A percentile compares a stretch with the other conserved stretches of the same genome.
These are phyloP conservation scores for Annulohypoxylon maeteangense DNA, from an alignment of 495 filamentous ascomycete species.

Conservation along the genomic window DNA sequence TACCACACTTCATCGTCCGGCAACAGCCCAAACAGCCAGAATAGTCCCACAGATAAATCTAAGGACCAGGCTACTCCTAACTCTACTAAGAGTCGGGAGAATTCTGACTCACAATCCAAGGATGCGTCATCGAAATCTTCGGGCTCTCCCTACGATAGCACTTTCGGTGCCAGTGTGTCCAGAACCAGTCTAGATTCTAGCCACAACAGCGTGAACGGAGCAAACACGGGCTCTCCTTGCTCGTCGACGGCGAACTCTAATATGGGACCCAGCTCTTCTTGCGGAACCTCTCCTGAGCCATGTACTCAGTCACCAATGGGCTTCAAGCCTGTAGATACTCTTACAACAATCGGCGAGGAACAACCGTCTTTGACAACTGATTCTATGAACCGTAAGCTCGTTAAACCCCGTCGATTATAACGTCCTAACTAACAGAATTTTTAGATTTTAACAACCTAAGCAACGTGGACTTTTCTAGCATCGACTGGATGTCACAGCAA, in stretches of 20 bases:
- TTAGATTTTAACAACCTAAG: constrained; percentile 50
- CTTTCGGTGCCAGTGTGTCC: constrained; percentile 56
- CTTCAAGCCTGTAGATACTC: constrained; percentile 69
- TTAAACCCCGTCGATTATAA: constrained; percentile 1
- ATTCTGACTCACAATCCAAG: constrained; percentile 47
- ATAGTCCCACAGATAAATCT: constrained; percentile 48
- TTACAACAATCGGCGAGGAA: constrained; percentile 68
- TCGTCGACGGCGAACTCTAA: constrained; percentile 67
- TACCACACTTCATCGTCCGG: constrained; percentile 41
- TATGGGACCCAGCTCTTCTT: constrained; percentile 76
- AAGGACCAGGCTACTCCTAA: constrained; percentile 47
- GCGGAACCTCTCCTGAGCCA: constrained; percentile 70
- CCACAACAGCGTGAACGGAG: constrained; percentile 53
- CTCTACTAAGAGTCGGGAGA: constrained; percentile 42
- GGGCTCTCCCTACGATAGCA: constrained; percentile 49
- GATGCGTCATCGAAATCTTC: constrained; percentile 51
- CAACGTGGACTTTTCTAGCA: constrained; percentile 55
- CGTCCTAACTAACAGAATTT: constrained; percentile 18
- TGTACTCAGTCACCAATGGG: constrained; percentile 64
- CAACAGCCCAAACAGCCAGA: constrained; percentile 42
- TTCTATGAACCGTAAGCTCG: constrained; percentile 48
- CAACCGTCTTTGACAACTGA: constrained; percentile 48
- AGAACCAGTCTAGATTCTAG: constrained; percentile 71
- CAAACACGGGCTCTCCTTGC: constrained; percentile 68
- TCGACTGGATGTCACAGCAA: constrained; percentile 86